A percentile compares a stretch with the other conserved stretches of the same genome.
These are phyloP conservation scores for Colletotrichum echinochloae DNA, from an alignment of 2,329 filamentous ascomycete species.

Conservation along the genomic window DNA sequence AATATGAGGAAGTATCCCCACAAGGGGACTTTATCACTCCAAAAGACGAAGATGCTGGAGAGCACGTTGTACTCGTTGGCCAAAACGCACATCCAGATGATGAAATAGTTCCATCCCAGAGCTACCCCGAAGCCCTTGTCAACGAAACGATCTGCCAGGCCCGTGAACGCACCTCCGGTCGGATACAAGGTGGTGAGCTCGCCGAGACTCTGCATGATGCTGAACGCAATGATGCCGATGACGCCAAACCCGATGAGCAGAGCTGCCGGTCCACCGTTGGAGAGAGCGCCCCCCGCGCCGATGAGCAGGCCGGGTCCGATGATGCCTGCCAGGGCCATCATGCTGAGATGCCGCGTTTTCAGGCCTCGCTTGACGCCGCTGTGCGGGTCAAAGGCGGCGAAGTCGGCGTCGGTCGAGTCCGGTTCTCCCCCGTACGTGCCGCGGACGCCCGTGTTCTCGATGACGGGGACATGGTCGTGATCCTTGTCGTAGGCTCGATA, in stretches of 20 bases:
- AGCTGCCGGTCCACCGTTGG: conserved; percentile 76
- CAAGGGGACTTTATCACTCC: conserved; percentile 69
- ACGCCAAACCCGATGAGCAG: conserved; percentile 79
- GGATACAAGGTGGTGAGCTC: conserved; percentile 81
- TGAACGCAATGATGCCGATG: conserved; percentile 76
- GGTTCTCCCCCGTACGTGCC: conserved; percentile 7
- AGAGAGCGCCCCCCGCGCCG: conserved; percentile 76
- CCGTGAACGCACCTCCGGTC: conserved; percentile 77
- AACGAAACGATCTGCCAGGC: conserved; percentile 76
- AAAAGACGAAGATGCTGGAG: conserved; percentile 74
- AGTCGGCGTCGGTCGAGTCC: conserved; percentile 56
- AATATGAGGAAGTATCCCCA: conserved; percentile 81
- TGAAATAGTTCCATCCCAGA: conserved; percentile 79
- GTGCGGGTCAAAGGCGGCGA: conserved; percentile 66
- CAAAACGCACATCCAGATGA: conserved; percentile 74
- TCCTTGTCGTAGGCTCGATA: conserved; percentile 37
- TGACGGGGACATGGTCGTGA: conserved; percentile 29
- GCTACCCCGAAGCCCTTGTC: conserved; percentile 77
- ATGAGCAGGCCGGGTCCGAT: conserved; percentile 79
- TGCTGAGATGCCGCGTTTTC: conserved; percentile 75
- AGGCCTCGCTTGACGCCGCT: conserved; percentile 76
- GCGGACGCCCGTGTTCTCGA: conserved; percentile 14
- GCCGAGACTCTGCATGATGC: conserved; percentile 79
- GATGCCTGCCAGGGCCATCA: conserved; percentile 73
- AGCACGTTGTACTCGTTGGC: conserved; percentile 80